Evolutionary conservation across 2,329 filamentous ascomycete species (phyloP).

Genomic region (Clarireedia monteithiana): DNA sequence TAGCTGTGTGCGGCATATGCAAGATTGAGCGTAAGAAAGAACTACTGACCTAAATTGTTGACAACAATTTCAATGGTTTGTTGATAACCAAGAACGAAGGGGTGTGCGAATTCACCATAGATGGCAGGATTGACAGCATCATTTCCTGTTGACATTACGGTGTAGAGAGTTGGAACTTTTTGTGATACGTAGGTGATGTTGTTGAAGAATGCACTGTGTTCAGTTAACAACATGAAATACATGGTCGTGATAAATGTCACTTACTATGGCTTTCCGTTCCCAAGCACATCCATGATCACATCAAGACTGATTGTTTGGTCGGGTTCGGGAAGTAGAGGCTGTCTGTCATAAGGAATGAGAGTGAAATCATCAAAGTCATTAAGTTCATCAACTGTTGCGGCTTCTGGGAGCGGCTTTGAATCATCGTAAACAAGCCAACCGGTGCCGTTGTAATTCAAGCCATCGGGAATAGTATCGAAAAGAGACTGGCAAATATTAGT

Average conservation of each 20-base stretch:
- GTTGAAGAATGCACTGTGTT: slow-evolving; percentile 46
- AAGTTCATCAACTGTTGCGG: slow-evolving; percentile 52
- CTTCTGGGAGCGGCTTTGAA: slow-evolving; percentile 36
- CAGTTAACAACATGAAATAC: not conserved
- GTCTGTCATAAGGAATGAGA: slow-evolving; percentile 61
- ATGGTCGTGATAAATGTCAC: slow-evolving; percentile 14
- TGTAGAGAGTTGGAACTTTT: slow-evolving; percentile 62
- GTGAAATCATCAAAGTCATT: slow-evolving; percentile 66
- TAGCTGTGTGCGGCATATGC: too few relatives aligned
- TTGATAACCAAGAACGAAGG: slow-evolving; percentile 61
- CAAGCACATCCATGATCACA: slow-evolving; percentile 59
- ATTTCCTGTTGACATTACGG: slow-evolving; percentile 48
- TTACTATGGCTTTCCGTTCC: slow-evolving; percentile 60
- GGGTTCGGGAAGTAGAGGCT: slow-evolving; percentile 51
- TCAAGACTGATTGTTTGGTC: slow-evolving; percentile 56
- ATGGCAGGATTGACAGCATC: slow-evolving; percentile 48
- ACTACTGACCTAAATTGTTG: slow-evolving; percentile 50
- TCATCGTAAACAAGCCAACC: slow-evolving; percentile 56
- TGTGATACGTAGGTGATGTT: slow-evolving; percentile 55
- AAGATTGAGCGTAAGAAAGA: not conserved
- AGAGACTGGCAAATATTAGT: slow-evolving; percentile 39
- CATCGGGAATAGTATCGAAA: slow-evolving; percentile 55
- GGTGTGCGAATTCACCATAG: slow-evolving; percentile 59
- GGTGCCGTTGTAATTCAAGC: slow-evolving; percentile 61
- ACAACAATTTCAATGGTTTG: slow-evolving; percentile 67